Percentiles rank a stretch among this genome's conserved stretches.
Conservation (phyloP, 805 yeast genomes). For the Grigorovia yakushimaensis region DNA sequence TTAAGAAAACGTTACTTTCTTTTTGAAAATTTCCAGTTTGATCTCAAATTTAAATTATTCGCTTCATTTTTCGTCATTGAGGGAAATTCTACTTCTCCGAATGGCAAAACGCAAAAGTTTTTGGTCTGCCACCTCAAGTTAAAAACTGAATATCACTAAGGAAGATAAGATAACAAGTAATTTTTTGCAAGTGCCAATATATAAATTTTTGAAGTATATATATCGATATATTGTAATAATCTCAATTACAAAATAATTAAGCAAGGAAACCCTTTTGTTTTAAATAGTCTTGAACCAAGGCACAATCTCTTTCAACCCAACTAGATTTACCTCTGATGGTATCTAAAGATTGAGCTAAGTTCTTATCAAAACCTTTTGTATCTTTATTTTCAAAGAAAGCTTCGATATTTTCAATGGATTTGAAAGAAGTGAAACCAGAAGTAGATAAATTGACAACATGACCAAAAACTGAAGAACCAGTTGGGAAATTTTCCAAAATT, state of each 20-base stretch:
- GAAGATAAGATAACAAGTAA: too few relatives aligned
- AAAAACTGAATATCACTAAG: too few relatives aligned
- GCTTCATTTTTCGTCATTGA: background rate
- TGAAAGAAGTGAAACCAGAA: slow-evolving; percentile 47
- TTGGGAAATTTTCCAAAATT: slow-evolving; percentile 58
- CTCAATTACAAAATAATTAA: background rate
- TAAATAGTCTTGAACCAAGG: slow-evolving; percentile 41
- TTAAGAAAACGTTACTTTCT: too few relatives aligned
- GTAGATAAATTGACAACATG: slow-evolving; percentile 55
- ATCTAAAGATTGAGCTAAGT: slow-evolving; percentile 56
- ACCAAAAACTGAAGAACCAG: slow-evolving; percentile 70
- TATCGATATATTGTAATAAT: background rate
- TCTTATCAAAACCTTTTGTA: slow-evolving; percentile 54
- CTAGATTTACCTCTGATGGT: slow-evolving; percentile 42
- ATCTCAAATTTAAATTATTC: background rate
- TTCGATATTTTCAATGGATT: slow-evolving; percentile 41
- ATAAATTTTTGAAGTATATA: background rate
- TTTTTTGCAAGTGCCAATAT: too few relatives aligned
- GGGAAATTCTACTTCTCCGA: too few relatives aligned
- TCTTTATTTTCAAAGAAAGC: slow-evolving; percentile 41
- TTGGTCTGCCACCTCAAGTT: too few relatives aligned
- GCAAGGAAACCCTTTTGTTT: slow-evolving; percentile 25
- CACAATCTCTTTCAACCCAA: slow-evolving; percentile 50
- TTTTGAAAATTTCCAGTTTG: background rate
- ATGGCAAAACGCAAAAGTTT: too few relatives aligned